Evolutionary conservation across 2,329 filamentous ascomycete species (phyloP).

Genomic region (Zasmidium cellare): DNA sequence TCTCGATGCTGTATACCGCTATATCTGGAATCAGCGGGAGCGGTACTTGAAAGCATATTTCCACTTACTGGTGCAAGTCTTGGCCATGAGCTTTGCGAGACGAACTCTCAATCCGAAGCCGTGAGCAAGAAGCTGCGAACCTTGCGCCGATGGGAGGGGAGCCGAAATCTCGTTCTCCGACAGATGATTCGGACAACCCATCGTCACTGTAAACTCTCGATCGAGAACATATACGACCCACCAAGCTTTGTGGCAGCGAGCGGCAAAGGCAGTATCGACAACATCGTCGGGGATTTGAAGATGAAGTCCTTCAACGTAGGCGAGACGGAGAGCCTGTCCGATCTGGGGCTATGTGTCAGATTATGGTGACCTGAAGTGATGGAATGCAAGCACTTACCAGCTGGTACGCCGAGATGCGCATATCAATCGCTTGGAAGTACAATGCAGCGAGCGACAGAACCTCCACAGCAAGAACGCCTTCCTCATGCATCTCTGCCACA

Average conservation of each 20-base stretch:
- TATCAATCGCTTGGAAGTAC: conserved; percentile 19
- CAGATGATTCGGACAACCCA: not conserved
- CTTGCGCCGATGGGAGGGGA: not conserved
- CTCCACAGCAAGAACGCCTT: conserved; percentile 11
- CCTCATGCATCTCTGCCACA: conserved; percentile 12
- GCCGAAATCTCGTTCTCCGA: not conserved
- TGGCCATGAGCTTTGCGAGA: not conserved
- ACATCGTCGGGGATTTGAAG: not conserved
- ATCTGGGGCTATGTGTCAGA: not conserved
- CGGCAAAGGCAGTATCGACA: not conserved
- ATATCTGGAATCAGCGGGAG: not conserved
- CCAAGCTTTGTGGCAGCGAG: not conserved
- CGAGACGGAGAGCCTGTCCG: not conserved
- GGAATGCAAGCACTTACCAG: not conserved
- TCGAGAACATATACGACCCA: not conserved
- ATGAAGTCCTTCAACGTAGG: not conserved
- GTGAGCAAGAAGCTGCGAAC: not conserved
- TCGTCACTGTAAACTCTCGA: not conserved
- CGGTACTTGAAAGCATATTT: too few relatives aligned
- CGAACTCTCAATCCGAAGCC: not conserved
- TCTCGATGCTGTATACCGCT: not conserved
- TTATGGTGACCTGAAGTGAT: not conserved
- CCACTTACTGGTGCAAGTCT: not conserved
- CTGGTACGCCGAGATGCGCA: conserved; percentile 16
- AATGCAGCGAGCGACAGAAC: conserved; percentile 14